Evolutionary conservation across 768 basidiomycete species (phyloP).

Genomic region (Saitozyma podzolica): DNA sequence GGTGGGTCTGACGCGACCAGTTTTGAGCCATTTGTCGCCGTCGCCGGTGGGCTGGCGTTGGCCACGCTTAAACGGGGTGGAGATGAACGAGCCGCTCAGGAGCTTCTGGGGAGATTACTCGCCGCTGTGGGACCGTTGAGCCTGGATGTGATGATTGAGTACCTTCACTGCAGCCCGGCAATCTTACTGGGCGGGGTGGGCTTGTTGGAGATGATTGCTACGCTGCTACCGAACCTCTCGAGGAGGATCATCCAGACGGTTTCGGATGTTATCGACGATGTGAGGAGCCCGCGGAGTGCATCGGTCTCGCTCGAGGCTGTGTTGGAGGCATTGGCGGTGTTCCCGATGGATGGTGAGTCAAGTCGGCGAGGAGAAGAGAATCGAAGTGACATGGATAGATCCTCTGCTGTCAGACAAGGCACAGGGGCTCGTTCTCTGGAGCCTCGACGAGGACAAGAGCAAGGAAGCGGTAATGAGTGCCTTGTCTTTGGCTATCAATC

Average conservation of each 20-base stretch:
- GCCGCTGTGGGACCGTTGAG: slow-evolving; percentile 35
- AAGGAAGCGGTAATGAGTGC: slow-evolving; percentile 34
- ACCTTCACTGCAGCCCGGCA: slow-evolving; percentile 27
- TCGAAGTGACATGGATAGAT: slow-evolving; percentile 15
- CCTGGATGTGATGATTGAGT: slow-evolving; percentile 30
- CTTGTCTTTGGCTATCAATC: slow-evolving; percentile 30
- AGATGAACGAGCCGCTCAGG: slow-evolving; percentile 20
- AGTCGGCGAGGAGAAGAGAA: too few species aligned
- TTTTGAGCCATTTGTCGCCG: slow-evolving; percentile 31
- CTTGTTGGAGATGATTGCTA: slow-evolving; percentile 37
- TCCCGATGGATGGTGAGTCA: slow-evolving; percentile 35
- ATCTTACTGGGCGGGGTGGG: slow-evolving; percentile 29
- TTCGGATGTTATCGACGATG: slow-evolving; percentile 32
- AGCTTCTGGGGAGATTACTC: slow-evolving; percentile 28
- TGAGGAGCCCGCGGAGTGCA: slow-evolving; percentile 4
- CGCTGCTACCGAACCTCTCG: slow-evolving; percentile 30
- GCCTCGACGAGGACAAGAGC: slow-evolving; percentile 36
- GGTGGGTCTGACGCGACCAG: slow-evolving; percentile 7
- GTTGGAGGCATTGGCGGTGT: slow-evolving; percentile 31
- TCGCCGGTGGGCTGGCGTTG: slow-evolving; percentile 22
- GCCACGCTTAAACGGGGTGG: slow-evolving; percentile 19
- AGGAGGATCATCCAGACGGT: slow-evolving; percentile 31
- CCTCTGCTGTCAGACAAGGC: slow-evolving; percentile 24
- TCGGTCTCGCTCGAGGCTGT: slow-evolving; percentile 10
- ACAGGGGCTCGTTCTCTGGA: slow-evolving; percentile 37